Conservation (phyloP, 1,284 basidiomycete genomes). For the Rhizoctonia solani region DNA sequence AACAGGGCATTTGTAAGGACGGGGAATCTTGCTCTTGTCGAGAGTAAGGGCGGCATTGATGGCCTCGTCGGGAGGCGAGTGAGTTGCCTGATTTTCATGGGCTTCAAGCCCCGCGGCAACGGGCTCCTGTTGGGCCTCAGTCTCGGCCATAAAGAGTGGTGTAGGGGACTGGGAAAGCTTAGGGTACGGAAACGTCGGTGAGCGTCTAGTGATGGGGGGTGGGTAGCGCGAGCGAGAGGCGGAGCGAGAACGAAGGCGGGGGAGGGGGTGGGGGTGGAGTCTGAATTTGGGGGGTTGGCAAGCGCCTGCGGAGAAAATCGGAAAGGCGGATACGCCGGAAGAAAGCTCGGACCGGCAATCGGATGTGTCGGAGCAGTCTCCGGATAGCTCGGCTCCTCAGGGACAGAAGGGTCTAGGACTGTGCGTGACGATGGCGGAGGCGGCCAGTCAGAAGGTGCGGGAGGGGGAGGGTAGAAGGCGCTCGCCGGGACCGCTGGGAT, state of each 20-base stretch:
- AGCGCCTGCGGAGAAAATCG: slow-evolving; percentile 31
- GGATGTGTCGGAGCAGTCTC: slow-evolving; percentile 7
- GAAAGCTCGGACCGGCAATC: slow-evolving; percentile 22
- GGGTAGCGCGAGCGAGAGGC: slow-evolving; percentile 26
- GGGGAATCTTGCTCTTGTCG: slow-evolving; percentile 58
- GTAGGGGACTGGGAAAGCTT: slow-evolving; percentile 19
- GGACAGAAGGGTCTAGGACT: slow-evolving; percentile 8
- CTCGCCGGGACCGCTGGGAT: slow-evolving; percentile 3
- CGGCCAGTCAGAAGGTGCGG: slow-evolving; percentile 18
- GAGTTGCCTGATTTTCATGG: no score
- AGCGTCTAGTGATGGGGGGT: slow-evolving; percentile 3
- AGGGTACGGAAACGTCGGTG: slow-evolving; percentile 21
- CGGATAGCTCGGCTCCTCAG: slow-evolving; percentile 30
- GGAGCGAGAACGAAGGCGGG: slow-evolving; percentile 31
- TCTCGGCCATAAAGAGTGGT: slow-evolving; percentile 19
- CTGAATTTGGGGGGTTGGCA: slow-evolving; percentile 22
- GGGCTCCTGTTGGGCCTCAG: not conserved
- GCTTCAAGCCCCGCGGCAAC: not conserved
- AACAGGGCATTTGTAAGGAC: slow-evolving; percentile 95
- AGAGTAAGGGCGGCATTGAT: slow-evolving; percentile 31
- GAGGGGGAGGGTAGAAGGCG: slow-evolving; percentile 11
- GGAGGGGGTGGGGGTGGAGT: slow-evolving; percentile 31
- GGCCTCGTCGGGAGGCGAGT: slow-evolving; percentile 14
- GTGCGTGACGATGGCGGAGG: slow-evolving; percentile 16
- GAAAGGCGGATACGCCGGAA: slow-evolving; percentile 17